Base-by-base conservation (phyloP, 1,284 basidiomycete genomes). In the Neolentinus lepideus region DNA sequence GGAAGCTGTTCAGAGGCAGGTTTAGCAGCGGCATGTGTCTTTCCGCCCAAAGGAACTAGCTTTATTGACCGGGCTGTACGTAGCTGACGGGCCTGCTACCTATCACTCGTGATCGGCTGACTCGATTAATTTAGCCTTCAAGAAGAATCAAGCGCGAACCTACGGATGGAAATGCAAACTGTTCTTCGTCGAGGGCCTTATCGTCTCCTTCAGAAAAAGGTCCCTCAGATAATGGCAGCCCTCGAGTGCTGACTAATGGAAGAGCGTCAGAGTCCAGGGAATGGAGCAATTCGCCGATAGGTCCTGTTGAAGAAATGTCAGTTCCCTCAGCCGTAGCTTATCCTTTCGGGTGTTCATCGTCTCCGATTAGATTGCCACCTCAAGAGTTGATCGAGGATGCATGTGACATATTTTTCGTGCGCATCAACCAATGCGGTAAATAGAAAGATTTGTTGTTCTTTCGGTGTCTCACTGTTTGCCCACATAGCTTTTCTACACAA, bases 31-130 rank as follows among this genome's bases (percentile, higher is more conserved):
- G 24, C 26, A 45, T 54, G 52, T 26, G 52, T 54, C 16, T 54
- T 54, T 45, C 52, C 52, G 22, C 52, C 52, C 3, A 54, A 54
- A 54, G 52, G 52, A 16, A 45, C 51, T 3, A 31, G 29, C 33
- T 52, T 52, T 29, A 52, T 52, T 36, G 51, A 52, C 33, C 51
- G 51, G 33, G 51, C 51, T 12, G 47, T 50, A n/a, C 19, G 38
- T 43, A 25, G 21, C 22, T 50, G 22, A 50, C n/a, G 24, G 22
- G 11, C 8, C 9, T 21, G 24, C 16, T 11, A 22, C 3, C 14
- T 14, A 50, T 21, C 22, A 22, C 24, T 8, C 6, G 14, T 22
- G 6, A 50, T 22, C 3, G 47, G 25, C 47, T 50, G 10, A 50
- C 16, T 50, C 16, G 47, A 14, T 12, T 22, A 6, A 26, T 29